Evolutionary conservation across 352 stramenopile species (phyloP), one percentile per base, ranked within the genome.

Genomic region (Globisporangium megalacanthum): DNA sequence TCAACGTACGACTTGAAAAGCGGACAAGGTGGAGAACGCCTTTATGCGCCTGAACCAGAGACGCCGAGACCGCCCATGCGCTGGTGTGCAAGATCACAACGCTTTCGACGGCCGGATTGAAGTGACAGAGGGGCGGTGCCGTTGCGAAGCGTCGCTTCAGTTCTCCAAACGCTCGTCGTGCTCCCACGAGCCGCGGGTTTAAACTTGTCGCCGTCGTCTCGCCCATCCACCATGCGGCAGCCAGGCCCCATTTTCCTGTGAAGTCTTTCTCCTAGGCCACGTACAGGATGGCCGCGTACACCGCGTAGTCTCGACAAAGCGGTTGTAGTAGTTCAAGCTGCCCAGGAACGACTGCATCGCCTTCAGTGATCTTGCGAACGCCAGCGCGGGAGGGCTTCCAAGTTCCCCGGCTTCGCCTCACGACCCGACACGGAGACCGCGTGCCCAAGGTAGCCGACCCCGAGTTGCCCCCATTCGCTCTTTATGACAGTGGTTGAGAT

Each of bases 21-120:
- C 37, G 37, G 11, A 42, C 8, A 11, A 13, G 37, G 17, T 42
- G 37, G 2, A 42, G 11, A 3, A 42, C 37, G 7, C 8, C 37
- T 7, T 42, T 11, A 13, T 42, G 37, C 37, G 17, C 19, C 59
- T 91, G 2, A 76, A 78, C 10, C 66, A 86, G 37, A 52, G 88
- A 15, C 52, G 58, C 37, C 37, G 37, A 42, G 11, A 42, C 11
- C 2, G 37, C 37, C 37, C 37, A 11, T 42, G 4, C 4, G 37
- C 37, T 42, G 8, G 37, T 13, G 11, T 42, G 17, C 8, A 42
- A 13, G 8, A 42, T 42, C 8, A 42, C 11, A 2, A 17, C 17
- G n/a, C n/a, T n/a, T n/a, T n/a, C n/a, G n/a, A n/a, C n/a, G n/a
- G n/a, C n/a, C n/a, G n/a, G n/a, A n/a, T 7, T 42, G 4, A 3